phyloP scores from a whole-genome alignment of 345 rosid genomes.

The Erucastrum elatum region DNA sequence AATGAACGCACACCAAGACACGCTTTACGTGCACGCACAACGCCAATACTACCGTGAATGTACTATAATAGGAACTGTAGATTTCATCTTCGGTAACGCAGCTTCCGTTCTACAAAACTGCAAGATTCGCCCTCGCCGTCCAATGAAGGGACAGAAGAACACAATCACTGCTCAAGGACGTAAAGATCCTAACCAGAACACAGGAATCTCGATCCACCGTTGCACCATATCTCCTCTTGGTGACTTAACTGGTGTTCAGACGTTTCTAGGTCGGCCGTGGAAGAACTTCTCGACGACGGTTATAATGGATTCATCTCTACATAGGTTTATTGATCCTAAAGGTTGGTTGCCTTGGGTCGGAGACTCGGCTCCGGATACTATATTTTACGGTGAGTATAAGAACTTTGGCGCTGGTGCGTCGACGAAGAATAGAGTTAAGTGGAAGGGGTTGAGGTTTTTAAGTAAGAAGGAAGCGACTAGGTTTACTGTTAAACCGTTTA shows the following conservation, averaged over 20 bases:
- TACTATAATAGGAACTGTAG: constrained; percentile 64
- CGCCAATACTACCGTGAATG: constrained; percentile 82
- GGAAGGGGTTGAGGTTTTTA: constrained; percentile 63
- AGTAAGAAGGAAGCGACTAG: constrained; percentile 43
- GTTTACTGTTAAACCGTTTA: constrained; percentile 59
- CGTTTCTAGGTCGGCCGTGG: constrained; percentile 75
- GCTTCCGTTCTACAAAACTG: constrained; percentile 72
- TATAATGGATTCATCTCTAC: constrained; percentile 48
- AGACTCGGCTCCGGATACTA: constrained; percentile 64
- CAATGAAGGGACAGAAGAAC: constrained; percentile 63
- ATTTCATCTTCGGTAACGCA: constrained; percentile 87
- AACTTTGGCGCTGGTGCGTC: constrained; percentile 56
- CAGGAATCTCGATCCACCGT: constrained; percentile 74
- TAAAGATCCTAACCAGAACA: constrained; percentile 72
- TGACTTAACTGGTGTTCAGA: constrained; percentile 48
- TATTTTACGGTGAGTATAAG: constrained; percentile 60
- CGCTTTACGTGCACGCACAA: constrained; percentile 70
- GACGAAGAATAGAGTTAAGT: constrained; percentile 61
- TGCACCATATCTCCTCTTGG: constrained; percentile 55
- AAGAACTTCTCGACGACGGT: constrained; percentile 67
- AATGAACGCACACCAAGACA: constrained; percentile 72
- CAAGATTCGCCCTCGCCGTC: constrained; percentile 56
- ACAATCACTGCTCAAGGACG: constrained; percentile 77
- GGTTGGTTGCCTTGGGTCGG: constrained; percentile 87
- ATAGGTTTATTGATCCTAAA: constrained; percentile 48